Base-by-base conservation (phyloP, 2,329 filamentous ascomycete genomes). In the Trichoderma asperellum region DNA sequence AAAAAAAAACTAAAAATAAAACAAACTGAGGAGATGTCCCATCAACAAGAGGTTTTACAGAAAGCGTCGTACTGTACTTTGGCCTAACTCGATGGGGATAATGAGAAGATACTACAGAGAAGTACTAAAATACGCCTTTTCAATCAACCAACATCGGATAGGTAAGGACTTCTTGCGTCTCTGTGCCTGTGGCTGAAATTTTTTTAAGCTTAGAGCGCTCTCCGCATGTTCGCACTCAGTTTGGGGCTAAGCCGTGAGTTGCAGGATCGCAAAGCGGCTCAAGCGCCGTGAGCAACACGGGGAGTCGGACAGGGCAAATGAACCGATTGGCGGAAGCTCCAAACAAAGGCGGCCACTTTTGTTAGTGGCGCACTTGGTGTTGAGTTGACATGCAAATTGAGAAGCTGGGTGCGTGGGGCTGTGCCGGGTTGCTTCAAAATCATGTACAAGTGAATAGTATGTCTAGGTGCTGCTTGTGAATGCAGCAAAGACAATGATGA, bases 291-390 rank as follows among this genome's bases (percentile, higher is more conserved):
- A 40, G 62, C 52, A 40, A 52, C 35, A 47, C 62, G 62, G 49
- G 62, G 24, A 34, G 27, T 56, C 49, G 62, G 62, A 34, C 62
- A 65, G 40, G 62, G 62, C 29, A 65, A 55, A 32, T 16, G 35
- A 65, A 21, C 62, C 62, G 62, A 65, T 65, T 65, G 62, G 62
- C 35, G 49, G 62, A 37, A 57, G 62, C 62, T 56, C 18, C 14
- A 24, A 32, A 18, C 24, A 40, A 7, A 49, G 32, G 21, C 29
- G 35, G 21, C 47, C 60, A 52, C 60, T 37, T 32, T 14, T 10
- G 14, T 16, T 27, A 34, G 21, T 53, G 60, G 24, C 29, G 16
- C 40, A 43, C 18, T n/a, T 34, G 53, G 5, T 49, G 47, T 24
- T 49, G 21, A 4, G 47, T 24, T 49, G 21, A 4, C 35, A 24